Evolutionary conservation across 1,284 basidiomycete species (phyloP), one percentile per base, ranked within the genome.

Genomic region (Apiotrichum montevideense): DNA sequence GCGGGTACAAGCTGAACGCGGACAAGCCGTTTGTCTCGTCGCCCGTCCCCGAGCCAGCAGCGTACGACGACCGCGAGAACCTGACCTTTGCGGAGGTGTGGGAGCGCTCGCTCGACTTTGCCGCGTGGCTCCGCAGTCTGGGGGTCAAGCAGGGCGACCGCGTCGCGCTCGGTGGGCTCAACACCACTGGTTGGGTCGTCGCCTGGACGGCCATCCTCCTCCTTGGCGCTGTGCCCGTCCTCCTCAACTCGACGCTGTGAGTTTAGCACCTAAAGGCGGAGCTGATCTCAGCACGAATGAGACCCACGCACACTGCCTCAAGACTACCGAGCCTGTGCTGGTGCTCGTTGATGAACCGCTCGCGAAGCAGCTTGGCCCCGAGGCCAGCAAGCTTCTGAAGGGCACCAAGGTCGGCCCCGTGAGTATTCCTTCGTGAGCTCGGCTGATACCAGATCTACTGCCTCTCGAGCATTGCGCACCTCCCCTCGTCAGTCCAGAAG

Each of bases 201-300:
- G 50, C 66, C 3, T 75, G 66, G 47, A 54, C 69, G 5, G 73
- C 69, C n/a, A 59, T 51, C 1, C 72, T 72, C 46, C 60, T 75
- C 21, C 63, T 75, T 35, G 73, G 72, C 9, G 72, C 62, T 7
- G 63, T 73, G 6, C 58, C 67, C 0, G 68, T 73, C 6, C 65
- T 63, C 41, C 57, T 75, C n/a, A 75, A 74, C 51, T 65, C 67
- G 4, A 69, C 66, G 64, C 51, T 57, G 51, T 72, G 44, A 69
- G 71, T 42, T 6, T 42, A 21, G 21, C 21, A 21, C 21, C 21
- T n/a, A 6, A 2, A 10, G 9, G 15, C 29, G 13, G 6, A 41
- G 35, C 29, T 7, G 46, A 14, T 35, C 39, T 8, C 43, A 45
- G 55, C 21, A 45, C 54, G 49, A 52, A 51, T 33, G 55, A 60